These are phyloP conservation scores for Sisymbrium altissimum DNA, from an alignment of 345 rosid species.

Conservation along the genomic window DNA sequence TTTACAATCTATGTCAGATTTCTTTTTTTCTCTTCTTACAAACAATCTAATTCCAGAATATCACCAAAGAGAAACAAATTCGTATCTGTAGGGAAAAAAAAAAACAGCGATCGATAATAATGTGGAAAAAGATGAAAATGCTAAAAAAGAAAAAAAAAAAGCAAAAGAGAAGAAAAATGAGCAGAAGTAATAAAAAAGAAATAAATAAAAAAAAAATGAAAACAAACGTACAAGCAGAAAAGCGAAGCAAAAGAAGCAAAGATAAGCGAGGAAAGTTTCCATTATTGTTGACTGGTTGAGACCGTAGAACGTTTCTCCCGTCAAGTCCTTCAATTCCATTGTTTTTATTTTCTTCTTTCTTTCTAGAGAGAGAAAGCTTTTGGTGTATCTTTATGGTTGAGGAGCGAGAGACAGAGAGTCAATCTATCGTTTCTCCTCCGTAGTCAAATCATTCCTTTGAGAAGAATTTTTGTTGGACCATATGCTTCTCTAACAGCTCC, in stretches of 20 bases:
- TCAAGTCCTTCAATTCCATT: conserved; percentile 3
- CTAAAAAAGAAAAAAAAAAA: neutral
- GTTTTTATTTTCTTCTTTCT: too few relatives aligned
- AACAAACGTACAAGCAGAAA: neutral
- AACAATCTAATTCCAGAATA: neutral
- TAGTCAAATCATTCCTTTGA: conserved; percentile 13
- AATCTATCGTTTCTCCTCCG: neutral
- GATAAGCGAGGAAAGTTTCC: conserved; percentile 24
- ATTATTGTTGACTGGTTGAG: conserved; percentile 34
- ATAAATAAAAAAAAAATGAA: neutral
- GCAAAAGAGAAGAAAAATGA: neutral
- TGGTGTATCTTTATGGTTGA: too few relatives aligned
- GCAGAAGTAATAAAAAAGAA: neutral
- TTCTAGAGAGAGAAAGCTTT: too few relatives aligned
- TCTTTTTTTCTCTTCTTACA: neutral
- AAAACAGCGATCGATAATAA: neutral
- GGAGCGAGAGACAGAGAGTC: neutral
- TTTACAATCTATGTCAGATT: neutral
- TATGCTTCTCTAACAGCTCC: conserved; percentile 14
- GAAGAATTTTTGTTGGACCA: neutral
- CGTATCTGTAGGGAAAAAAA: too few relatives aligned
- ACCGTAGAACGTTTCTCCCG: neutral
- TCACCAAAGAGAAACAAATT: too few relatives aligned
- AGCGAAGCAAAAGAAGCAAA: conserved; percentile 13
- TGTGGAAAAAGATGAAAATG: neutral